These are phyloP conservation scores for Penicillium chermesinum DNA, from an alignment of 495 filamentous ascomycete genomes.

Conservation along the genomic window DNA sequence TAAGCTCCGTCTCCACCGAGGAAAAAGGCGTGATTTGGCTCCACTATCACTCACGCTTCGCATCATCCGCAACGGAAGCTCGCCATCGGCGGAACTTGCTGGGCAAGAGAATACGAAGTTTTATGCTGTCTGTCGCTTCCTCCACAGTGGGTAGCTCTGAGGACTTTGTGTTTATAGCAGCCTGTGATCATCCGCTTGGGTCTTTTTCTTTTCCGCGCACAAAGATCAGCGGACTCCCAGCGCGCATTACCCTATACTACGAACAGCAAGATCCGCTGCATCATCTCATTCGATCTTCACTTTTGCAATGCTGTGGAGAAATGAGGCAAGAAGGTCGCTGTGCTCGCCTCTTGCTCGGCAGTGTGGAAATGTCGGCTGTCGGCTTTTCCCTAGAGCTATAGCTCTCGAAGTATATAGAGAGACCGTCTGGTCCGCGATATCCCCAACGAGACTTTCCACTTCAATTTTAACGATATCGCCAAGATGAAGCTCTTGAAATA, in stretches of 20 bases:
- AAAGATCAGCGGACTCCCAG: slow-evolving; percentile 4
- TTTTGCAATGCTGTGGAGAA: slow-evolving; percentile 17
- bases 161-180: slow-evolving; percentile 3
- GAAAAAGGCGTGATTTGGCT: slow-evolving; percentile 16
- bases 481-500: slow-evolving; percentile 6
- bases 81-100: slow-evolving; percentile 1
- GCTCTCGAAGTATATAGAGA: not conserved
- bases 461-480: too few relatives aligned
- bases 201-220: not conserved
- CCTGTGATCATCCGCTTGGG: slow-evolving; percentile 1
- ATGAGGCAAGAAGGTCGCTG: slow-evolving; percentile 21
- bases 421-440: not conserved
- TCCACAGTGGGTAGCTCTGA: too few relatives aligned
- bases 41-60: slow-evolving; percentile 11
- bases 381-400: not conserved
- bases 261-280: not conserved
- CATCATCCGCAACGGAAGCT: slow-evolving; percentile 11
- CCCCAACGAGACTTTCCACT: too few relatives aligned
- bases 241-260: slow-evolving; percentile 8
- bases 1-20: not conserved
- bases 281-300: slow-evolving; percentile 9
- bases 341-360: not conserved
- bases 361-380: not conserved
- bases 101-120: slow-evolving; percentile 4
- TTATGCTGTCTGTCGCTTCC: too few relatives aligned